Evolutionary conservation across 768 basidiomycete genomes (phyloP).

Genomic region (Clitopilus passeckerianus): DNA sequence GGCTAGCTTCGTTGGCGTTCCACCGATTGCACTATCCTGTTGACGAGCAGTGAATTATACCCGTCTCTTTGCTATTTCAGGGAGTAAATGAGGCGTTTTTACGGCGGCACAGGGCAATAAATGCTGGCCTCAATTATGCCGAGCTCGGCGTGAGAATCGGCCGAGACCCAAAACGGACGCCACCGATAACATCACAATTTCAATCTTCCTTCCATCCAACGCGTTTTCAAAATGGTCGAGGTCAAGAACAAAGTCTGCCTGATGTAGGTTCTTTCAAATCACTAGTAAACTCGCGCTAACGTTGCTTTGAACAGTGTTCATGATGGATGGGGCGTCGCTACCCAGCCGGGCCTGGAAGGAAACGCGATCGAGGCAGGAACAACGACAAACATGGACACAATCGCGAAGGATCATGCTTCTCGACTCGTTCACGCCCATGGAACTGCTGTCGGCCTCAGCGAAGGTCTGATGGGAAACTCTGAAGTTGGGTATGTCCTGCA

Average conservation of each 20-base stretch:
- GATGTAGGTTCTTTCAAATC: constrained; percentile 59
- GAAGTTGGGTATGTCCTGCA: constrained; percentile 73
- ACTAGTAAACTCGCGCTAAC: too few relatives aligned
- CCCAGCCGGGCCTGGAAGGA: constrained; percentile 66
- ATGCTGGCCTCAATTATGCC: not conserved
- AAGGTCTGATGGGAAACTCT: constrained; percentile 97
- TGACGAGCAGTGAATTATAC: too few relatives aligned
- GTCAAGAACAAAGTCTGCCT: constrained; percentile 89
- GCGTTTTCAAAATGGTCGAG: constrained; percentile 18
- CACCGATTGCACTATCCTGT: too few relatives aligned
- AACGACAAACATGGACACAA: constrained; percentile 87
- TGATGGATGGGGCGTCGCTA: constrained; percentile 92
- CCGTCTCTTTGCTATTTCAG: not conserved
- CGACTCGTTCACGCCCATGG: constrained; percentile 80
- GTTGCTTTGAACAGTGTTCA: constrained; percentile 59
- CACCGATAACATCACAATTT: not conserved
- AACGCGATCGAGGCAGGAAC: constrained; percentile 84
- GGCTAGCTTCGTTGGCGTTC: too few relatives aligned
- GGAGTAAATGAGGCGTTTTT: not conserved
- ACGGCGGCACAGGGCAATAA: not conserved
- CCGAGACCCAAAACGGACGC: not conserved
- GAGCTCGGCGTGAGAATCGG: not conserved
- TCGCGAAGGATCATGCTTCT: constrained; percentile 71
- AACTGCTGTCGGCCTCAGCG: constrained; percentile 86
- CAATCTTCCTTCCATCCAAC: not conserved